Base-by-base conservation (phyloP, 805 yeast genomes). In the Wickerhamiella alocasiicola region DNA sequence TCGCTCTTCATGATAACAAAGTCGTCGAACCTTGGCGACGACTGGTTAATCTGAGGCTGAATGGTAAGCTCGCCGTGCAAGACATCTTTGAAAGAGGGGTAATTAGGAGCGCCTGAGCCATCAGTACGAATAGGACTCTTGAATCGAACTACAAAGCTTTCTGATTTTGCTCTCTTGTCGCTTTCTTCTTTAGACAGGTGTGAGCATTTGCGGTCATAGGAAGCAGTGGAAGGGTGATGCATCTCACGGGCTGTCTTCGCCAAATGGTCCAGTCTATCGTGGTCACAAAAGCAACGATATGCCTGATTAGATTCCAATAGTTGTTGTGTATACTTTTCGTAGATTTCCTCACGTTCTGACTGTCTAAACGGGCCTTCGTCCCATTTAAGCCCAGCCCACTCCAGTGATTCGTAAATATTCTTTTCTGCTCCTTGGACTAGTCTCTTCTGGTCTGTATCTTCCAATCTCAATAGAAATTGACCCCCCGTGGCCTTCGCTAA, bases 311-410 rank as follows among this genome's bases (percentile, higher is more conserved):
- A 9, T 13, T 70, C 71, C 3, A 91, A 46, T 28, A 91, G 60
- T 19, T 57, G 48, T 1, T 74, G 61, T 1, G 76, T 72, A 53
- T 83, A 73, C 42, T 73, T 47, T n/a, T 58, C 45, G 58, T 91
- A 91, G 1, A 85, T 74, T 0, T 60, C 65, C 4, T 70, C 61
- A 39, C 98, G 62, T 31, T 84, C 94, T 38, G 93, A 79, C 57
- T 91, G 99, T 47, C 79, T 70, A 53, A 82, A 85, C 0, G 94
- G 93, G 0, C 95, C 93, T 55, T 85, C 96, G 57, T 88, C 97
- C 55, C 78, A 68, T 0, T 60, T 50, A 15, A 91, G 51, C 0
- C 81, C 81, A 39, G 93, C 73, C 95, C 94, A 82, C 41, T 67
- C 59, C 43, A 91, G 65, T 1, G 85, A 70, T 3, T 77, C 74